Evolutionary conservation across 2,329 filamentous ascomycete genomes (phyloP).

Genomic region (Polychaeton citri): DNA sequence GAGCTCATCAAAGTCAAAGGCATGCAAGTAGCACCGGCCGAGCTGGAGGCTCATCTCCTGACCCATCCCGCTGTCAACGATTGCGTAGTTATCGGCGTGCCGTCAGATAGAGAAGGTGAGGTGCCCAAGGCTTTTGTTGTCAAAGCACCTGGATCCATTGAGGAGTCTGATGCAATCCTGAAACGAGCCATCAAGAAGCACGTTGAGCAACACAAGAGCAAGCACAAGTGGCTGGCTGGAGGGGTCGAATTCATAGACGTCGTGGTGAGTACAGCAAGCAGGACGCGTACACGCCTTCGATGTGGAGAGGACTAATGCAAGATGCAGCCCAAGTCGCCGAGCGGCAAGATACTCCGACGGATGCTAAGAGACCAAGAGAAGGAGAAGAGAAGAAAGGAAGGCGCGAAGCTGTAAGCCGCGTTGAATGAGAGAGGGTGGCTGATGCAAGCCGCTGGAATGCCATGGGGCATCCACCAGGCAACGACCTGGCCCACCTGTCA

Average conservation of each 20-base stretch:
- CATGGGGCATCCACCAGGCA: too few species aligned
- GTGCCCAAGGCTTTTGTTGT: slow-evolving; percentile 52
- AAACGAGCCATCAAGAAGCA: slow-evolving; percentile 41
- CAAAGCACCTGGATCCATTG: slow-evolving; percentile 36
- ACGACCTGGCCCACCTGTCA: too few species aligned
- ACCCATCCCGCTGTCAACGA: slow-evolving; percentile 63
- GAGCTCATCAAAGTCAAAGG: slow-evolving; percentile 47
- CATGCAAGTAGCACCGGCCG: slow-evolving; percentile 69
- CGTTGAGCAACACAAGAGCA: slow-evolving; percentile 47
- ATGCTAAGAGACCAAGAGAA: slow-evolving; percentile 59
- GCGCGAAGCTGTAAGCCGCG: slow-evolving; percentile 50
- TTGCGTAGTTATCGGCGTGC: slow-evolving; percentile 64
- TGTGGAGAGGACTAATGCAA: slow-evolving; percentile 38
- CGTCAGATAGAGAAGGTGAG: slow-evolving; percentile 48
- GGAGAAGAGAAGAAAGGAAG: slow-evolving; percentile 41
- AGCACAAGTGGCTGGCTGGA: slow-evolving; percentile 49
- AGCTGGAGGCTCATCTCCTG: slow-evolving; percentile 68
- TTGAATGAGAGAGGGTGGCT: too few species aligned
- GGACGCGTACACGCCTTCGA: too few species aligned
- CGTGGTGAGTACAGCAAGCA: slow-evolving; percentile 3
- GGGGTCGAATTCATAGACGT: slow-evolving; percentile 44
- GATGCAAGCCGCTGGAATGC: too few species aligned
- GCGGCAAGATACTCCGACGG: slow-evolving; percentile 47
- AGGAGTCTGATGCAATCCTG: slow-evolving; percentile 38
- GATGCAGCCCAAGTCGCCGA: slow-evolving; percentile 38